phyloP scores from a whole-genome alignment of 306 rosid genomes.

The Pachyrhizus erosus region DNA sequence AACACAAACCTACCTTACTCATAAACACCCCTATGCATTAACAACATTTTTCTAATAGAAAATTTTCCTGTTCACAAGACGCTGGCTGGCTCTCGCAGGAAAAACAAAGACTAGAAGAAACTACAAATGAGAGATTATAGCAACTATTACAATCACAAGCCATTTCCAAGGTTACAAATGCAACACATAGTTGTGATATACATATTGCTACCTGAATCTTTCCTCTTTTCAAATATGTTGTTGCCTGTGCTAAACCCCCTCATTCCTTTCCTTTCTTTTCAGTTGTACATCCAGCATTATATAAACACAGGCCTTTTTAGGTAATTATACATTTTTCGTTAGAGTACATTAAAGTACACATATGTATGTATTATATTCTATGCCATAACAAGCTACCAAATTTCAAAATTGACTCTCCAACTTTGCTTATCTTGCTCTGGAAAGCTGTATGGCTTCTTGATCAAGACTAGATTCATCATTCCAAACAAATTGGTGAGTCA shows the following conservation, averaged over 20 bases:
- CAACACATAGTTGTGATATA: slow-evolving; percentile 8
- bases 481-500: slow-evolving; percentile 80
- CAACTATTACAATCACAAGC: slow-evolving; percentile 1
- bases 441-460: slow-evolving; percentile 90
- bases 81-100: neutral
- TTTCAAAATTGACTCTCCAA: slow-evolving; percentile 46
- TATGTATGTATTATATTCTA: slow-evolving; percentile 23
- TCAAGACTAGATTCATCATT: slow-evolving; percentile 77
- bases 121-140: neutral
- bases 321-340: slow-evolving; percentile 1
- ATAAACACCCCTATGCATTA: too few relatives aligned
- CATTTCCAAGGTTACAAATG: slow-evolving; percentile 33
- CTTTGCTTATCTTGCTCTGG: slow-evolving; percentile 66
- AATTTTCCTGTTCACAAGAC: neutral
- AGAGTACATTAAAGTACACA: slow-evolving; percentile 5
- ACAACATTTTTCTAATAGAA: neutral
- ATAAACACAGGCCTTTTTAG: slow-evolving; percentile 24
- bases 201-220: slow-evolving; percentile 36
- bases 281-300: slow-evolving; percentile 12
- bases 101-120: slow-evolving; percentile 16
- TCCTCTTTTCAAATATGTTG: slow-evolving; percentile 18
- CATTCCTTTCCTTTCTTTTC: slow-evolving; percentile 33
- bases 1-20: too few relatives aligned
- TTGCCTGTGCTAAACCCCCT: slow-evolving; percentile 20
- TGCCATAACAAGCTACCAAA: neutral